These are phyloP conservation scores for Tuber umbilicatum DNA, from an alignment of 495 filamentous ascomycete species.

Conservation along the genomic window DNA sequence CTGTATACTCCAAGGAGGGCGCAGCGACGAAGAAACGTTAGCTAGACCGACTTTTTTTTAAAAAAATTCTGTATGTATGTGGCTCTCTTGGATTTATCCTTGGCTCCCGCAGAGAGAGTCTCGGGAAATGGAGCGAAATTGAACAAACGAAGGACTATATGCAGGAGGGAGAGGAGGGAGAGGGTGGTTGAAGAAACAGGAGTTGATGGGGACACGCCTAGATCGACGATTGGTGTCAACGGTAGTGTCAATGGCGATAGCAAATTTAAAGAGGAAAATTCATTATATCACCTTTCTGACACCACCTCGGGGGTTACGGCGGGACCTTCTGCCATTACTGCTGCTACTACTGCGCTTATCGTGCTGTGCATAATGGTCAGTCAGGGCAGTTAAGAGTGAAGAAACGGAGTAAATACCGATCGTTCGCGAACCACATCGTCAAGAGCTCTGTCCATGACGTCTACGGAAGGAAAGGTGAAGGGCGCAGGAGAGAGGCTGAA, in stretches of 20 bases:
- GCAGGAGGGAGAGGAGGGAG: slow-evolving; percentile 30
- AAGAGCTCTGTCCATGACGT: slow-evolving; percentile 67
- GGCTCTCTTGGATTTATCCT: slow-evolving; percentile 4
- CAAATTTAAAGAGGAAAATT: neutral
- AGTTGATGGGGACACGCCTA: slow-evolving; percentile 41
- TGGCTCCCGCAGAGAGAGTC: slow-evolving; percentile 20
- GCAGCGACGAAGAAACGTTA: slow-evolving; percentile 28
- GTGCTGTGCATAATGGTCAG: slow-evolving; percentile 5
- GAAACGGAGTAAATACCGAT: slow-evolving; percentile 53
- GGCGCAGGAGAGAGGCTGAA: slow-evolving; percentile 12
- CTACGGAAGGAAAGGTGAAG: slow-evolving; percentile 17
- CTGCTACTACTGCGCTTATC: slow-evolving; percentile 29
- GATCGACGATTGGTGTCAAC: slow-evolving; percentile 25
- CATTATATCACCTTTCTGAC: slow-evolving; percentile 39
- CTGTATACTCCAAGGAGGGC: slow-evolving; percentile 27
- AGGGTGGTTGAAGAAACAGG: slow-evolving; percentile 34
- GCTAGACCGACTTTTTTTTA: slow-evolving; percentile 28
- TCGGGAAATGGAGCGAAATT: slow-evolving; percentile 18
- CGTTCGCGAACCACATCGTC: slow-evolving; percentile 81
- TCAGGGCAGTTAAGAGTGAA: neutral
- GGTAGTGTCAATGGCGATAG: slow-evolving; percentile 1
- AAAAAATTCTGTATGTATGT: slow-evolving; percentile 6
- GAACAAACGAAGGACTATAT: slow-evolving; percentile 19
- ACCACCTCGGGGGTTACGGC: slow-evolving; percentile 38
- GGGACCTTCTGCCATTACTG: slow-evolving; percentile 32